phyloP scores from a whole-genome alignment of 371 early-diverging fungal genomes.

The Dichotomocladium elegans region DNA sequence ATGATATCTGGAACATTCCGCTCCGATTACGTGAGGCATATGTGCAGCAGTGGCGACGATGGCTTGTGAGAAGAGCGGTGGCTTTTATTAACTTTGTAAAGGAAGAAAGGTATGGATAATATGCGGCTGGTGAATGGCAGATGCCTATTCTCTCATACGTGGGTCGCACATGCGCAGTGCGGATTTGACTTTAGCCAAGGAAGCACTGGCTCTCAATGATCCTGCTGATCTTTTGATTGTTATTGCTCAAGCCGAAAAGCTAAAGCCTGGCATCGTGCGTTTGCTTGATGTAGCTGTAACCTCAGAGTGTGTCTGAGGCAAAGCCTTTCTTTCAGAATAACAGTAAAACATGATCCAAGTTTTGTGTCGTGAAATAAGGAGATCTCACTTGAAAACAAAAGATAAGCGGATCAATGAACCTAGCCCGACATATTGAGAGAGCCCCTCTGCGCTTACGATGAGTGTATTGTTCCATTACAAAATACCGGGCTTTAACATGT shows the following conservation, averaged over 20 bases:
- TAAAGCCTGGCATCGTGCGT: conserved; percentile 49
- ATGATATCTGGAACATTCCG: conserved; percentile 43
- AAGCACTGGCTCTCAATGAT: conserved; percentile 27
- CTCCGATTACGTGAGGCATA: conserved; percentile 51
- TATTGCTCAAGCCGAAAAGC: conserved; percentile 52
- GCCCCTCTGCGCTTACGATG: too few species aligned
- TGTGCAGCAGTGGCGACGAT: conserved; percentile 53
- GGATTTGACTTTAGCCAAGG: conserved; percentile 11
- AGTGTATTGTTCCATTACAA: too few species aligned
- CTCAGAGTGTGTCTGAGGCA: too few species aligned
- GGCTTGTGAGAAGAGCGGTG: conserved; percentile 39
- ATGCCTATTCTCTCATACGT: not conserved
- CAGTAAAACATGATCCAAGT: too few species aligned
- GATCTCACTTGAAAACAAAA: too few species aligned
- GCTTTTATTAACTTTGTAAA: conserved; percentile 50
- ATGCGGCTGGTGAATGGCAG: too few species aligned
- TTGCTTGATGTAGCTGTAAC: too few species aligned
- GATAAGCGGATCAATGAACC: too few species aligned
- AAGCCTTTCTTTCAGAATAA: too few species aligned
- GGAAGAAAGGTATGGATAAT: conserved; percentile 48
- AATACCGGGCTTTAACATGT: too few species aligned
- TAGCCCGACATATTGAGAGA: too few species aligned
- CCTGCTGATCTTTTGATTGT: conserved; percentile 45
- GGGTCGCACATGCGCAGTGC: not conserved
- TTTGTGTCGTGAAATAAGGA: too few species aligned